Conservation (phyloP, 306 rosid genomes). For the Hippophae rhamnoides region DNA sequence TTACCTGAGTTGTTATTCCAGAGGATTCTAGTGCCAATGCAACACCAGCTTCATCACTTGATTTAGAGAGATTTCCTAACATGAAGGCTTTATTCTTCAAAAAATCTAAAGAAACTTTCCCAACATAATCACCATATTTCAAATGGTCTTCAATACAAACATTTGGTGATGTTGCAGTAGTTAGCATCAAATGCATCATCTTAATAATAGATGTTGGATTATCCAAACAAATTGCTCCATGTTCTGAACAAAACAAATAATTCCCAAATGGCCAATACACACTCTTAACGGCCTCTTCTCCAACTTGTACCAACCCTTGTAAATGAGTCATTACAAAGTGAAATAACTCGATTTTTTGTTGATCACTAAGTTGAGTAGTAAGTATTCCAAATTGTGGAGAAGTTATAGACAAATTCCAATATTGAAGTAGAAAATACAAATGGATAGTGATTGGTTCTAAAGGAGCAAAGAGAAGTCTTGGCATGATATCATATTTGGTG, state of each 20-base stretch:
- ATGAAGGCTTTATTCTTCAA: slow-evolving; percentile 30
- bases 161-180: slow-evolving; percentile 28
- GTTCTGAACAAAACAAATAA: slow-evolving; percentile 52
- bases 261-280: slow-evolving; percentile 64
- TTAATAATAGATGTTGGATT: slow-evolving; percentile 41
- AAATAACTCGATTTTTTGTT: slow-evolving; percentile 35
- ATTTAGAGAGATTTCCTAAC: slow-evolving; percentile 32
- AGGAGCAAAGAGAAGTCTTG: slow-evolving; percentile 69
- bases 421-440: slow-evolving; percentile 38
- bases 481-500: slow-evolving; percentile 73
- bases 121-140: slow-evolving; percentile 57
- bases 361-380: slow-evolving; percentile 27
- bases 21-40: slow-evolving; percentile 60
- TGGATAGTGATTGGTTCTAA: slow-evolving; percentile 31
- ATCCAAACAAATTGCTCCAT: slow-evolving; percentile 70
- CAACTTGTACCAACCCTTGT: slow-evolving; percentile 28
- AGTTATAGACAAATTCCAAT: slow-evolving; percentile 55
- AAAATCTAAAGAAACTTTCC: slow-evolving; percentile 27
- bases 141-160: slow-evolving; percentile 64
- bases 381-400: slow-evolving; percentile 25
- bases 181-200: slow-evolving; percentile 65
- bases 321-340: slow-evolving; percentile 28
- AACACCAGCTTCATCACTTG: slow-evolving; percentile 73
- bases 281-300: slow-evolving; percentile 25
- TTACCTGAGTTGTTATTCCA: slow-evolving; percentile 58